Evolutionary conservation across 2,329 filamentous ascomycete species (phyloP).

Genomic region (Aspergillus sp.): DNA sequence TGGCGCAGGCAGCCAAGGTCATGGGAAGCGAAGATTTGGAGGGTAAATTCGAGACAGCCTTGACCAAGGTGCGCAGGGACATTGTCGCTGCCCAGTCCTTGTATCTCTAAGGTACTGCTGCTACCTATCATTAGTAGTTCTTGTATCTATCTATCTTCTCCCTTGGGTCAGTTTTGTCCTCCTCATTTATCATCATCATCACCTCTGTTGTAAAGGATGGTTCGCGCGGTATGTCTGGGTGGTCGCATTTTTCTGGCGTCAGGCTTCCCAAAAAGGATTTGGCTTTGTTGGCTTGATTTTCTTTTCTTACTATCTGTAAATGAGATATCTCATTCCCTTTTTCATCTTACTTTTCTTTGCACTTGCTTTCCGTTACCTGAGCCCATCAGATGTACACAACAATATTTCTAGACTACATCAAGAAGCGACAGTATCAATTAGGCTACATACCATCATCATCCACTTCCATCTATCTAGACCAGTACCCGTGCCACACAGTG

Average conservation of each 20-base stretch:
- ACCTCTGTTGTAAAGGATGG: constrained; percentile 11
- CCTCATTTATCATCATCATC: neutral
- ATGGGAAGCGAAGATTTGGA: constrained; percentile 97
- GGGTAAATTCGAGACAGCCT: constrained; percentile 83
- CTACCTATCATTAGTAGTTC: neutral
- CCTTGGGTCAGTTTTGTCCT: constrained; percentile 9
- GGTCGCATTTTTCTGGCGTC: constrained; percentile 28
- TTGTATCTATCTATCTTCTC: neutral
- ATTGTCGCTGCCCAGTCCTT: constrained; percentile 93
- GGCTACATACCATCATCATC: neutral
- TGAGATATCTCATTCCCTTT: neutral
- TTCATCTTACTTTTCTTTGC: too few species aligned
- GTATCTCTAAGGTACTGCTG: constrained; percentile 65
- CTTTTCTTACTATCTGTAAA: constrained; percentile 1
- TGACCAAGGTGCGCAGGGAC: constrained; percentile 85
- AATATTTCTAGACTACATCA: neutral
- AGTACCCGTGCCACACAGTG: neutral
- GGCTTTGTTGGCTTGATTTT: constrained; percentile 13
- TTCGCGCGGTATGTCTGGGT: constrained; percentile 15
- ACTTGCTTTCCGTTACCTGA: neutral
- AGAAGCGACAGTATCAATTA: neutral
- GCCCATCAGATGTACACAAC: neutral
- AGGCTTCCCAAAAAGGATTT: constrained; percentile 17
- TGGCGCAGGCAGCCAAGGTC: constrained; percentile 92
- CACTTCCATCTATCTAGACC: neutral